These are phyloP conservation scores for Kwoniella mangroviensis DNA, from an alignment of 768 basidiomycete species.

Conservation along the genomic window DNA sequence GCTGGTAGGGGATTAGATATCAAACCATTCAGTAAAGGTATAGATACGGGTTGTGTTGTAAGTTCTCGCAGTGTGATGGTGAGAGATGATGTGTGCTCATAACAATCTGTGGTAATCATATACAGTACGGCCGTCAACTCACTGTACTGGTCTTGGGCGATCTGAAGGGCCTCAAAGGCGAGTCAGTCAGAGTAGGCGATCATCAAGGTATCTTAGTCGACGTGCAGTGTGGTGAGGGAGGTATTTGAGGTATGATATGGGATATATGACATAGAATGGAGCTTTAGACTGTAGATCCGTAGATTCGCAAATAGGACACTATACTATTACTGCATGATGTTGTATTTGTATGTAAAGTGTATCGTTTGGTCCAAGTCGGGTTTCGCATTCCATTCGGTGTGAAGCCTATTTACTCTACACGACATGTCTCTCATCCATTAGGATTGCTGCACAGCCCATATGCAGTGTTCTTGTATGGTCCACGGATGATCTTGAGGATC, in stretches of 20 bases:
- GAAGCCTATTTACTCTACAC: too few relatives aligned
- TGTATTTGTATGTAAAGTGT: too few relatives aligned
- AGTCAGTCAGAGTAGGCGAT: constrained; percentile 67
- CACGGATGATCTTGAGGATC: too few relatives aligned
- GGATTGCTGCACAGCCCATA: too few relatives aligned
- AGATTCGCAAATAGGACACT: too few relatives aligned
- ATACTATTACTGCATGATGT: too few relatives aligned
- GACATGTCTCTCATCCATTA: too few relatives aligned
- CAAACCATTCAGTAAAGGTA: constrained; percentile 79
- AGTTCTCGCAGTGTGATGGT: neutral
- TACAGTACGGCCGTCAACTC: constrained; percentile 68
- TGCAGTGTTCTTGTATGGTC: too few relatives aligned
- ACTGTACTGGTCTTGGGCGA: constrained; percentile 70
- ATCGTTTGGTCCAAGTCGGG: too few relatives aligned
- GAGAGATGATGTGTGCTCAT: neutral
- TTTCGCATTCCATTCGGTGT: too few relatives aligned
- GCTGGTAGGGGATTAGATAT: constrained; percentile 79
- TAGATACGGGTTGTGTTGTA: constrained; percentile 85
- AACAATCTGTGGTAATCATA: neutral
- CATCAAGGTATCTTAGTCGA: constrained; percentile 63
- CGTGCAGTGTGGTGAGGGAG: constrained; percentile 62
- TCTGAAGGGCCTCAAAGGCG: constrained; percentile 40
- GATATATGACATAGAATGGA: neutral
- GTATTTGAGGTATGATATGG: constrained; percentile 15
- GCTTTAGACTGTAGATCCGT: neutral